Percentiles rank a stretch among this genome's conserved stretches.
phyloP scores from a whole-genome alignment of 2,329 filamentous ascomycete genomes.

The Cladosporium halotolerans region DNA sequence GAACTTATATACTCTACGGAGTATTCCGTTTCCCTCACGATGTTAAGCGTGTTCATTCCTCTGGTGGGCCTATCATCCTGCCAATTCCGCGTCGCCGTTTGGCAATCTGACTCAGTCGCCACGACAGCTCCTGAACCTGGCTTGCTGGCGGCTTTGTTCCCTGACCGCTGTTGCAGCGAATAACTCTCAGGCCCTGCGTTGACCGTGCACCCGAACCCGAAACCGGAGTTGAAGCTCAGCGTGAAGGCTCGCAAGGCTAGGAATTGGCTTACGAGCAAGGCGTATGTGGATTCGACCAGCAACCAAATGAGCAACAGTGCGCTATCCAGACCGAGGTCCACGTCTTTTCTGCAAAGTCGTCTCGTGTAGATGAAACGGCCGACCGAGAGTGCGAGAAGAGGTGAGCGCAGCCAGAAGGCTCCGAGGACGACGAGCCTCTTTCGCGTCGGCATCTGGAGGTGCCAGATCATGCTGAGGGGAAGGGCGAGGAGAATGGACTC shows the following conservation, averaged over 20 bases:
- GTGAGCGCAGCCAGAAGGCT: constrained; percentile 33
- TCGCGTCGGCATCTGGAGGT: constrained; percentile 29
- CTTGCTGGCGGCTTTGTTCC: background rate
- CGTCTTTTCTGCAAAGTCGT: constrained; percentile 14
- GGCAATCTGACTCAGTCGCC: background rate
- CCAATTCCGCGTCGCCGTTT: background rate
- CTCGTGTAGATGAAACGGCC: constrained; percentile 25
- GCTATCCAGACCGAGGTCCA: constrained; percentile 23
- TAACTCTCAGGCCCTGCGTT: constrained; percentile 11
- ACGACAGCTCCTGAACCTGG: background rate
- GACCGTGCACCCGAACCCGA: constrained; percentile 13
- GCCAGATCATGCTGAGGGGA: constrained; percentile 32
- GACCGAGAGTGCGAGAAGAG: constrained; percentile 22
- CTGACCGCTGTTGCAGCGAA: background rate
- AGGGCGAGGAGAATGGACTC: constrained; percentile 29
- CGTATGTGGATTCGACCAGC: constrained; percentile 29
- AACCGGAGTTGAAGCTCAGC: constrained; percentile 31
- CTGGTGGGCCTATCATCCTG: too few relatives aligned
- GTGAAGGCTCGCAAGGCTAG: constrained; percentile 32
- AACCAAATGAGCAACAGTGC: constrained; percentile 25
- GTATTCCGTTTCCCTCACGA: constrained; percentile 2
- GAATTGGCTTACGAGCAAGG: constrained; percentile 33
- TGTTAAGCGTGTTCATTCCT: background rate
- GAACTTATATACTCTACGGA: background rate
- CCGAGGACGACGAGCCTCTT: constrained; percentile 31